Evolutionary conservation across 495 filamentous ascomycete species (phyloP), one percentile per base, ranked within the genome.

Genomic region (Gamarada debralockiae): DNA sequence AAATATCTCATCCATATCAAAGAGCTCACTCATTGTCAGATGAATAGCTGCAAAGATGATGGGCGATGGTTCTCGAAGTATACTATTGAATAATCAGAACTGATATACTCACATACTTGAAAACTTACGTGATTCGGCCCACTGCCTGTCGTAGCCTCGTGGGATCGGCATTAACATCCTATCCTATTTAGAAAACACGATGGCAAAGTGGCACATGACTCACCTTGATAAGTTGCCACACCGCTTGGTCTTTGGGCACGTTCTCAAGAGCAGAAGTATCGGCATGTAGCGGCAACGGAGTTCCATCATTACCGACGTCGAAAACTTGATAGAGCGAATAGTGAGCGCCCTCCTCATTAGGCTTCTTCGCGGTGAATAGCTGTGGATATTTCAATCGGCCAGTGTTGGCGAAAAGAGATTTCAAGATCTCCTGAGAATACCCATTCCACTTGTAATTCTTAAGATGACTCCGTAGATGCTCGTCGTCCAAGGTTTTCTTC

Each of bases 1-100:
- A 50, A 75, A 73, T 4, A 79, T 63, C 58, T 80, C 76, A 46
- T 79, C 71, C 67, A 80, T 73, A 50, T 80, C 74, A 50, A 79
- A 79, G 42, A 70, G 61, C 2, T 65, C 49, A 25, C 62, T 61
- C 67, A 79, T 67, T 7, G 75, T 75, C 44, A 73, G 55, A 52
- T 80, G 77, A 3, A 76, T 55, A 3, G 75, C 74, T 1, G 68
- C 75, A 34, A 80, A 71, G 17, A 77, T 70, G 12, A 79, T 55
- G 0, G 77, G 75, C 1, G 73, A 71, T 1, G 75, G 75, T 52
- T 81, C 78, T 42, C 75, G 67, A 9, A 79, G 55, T 41, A 79
- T 73, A 0, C 50, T 58, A 36, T 12, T 49, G n/a, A 21, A 25
- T 20, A 33, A 12, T 1, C 7, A 13, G 3, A 3, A 18, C 47